Evolutionary conservation across 441 rosid species (phyloP).

Genomic region (Theobroma grandiflorum): DNA sequence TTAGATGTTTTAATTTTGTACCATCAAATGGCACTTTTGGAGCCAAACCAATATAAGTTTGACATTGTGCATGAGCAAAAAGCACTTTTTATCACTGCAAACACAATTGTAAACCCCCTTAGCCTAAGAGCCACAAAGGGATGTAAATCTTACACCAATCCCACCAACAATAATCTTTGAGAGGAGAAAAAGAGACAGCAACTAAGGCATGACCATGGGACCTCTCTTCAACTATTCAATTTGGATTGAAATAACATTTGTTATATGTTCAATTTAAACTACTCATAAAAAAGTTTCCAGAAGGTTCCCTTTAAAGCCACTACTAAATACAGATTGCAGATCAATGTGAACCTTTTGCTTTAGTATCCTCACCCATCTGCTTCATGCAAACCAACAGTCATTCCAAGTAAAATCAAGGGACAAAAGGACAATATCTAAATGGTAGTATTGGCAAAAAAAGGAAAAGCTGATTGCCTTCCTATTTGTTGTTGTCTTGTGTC

Average conservation of each 20-base stretch:
- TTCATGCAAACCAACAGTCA: not conserved
- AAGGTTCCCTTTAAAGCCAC: not conserved
- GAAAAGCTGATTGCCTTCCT: not conserved
- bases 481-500: not conserved
- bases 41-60: not conserved
- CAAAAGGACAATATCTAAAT: not conserved
- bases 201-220: not conserved
- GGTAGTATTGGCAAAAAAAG: not conserved
- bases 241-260: not conserved
- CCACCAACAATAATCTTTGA: not conserved
- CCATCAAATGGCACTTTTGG: not conserved
- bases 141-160: not conserved
- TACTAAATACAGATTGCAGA: not conserved
- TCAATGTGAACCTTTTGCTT: slow-evolving; percentile 3
- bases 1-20: no score
- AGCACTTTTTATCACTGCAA: not conserved
- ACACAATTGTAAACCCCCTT: not conserved
- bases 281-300: not conserved
- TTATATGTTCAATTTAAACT: not conserved
- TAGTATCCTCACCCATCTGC: slow-evolving; percentile 5
- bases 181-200: not conserved
- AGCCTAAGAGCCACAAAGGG: not conserved
- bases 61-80: not conserved
- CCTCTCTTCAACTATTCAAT: not conserved
- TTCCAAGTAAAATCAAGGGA: not conserved